Evolutionary conservation across 2,329 filamentous ascomycete species (phyloP).

Genomic region (Kalaharituber pfeilii): DNA sequence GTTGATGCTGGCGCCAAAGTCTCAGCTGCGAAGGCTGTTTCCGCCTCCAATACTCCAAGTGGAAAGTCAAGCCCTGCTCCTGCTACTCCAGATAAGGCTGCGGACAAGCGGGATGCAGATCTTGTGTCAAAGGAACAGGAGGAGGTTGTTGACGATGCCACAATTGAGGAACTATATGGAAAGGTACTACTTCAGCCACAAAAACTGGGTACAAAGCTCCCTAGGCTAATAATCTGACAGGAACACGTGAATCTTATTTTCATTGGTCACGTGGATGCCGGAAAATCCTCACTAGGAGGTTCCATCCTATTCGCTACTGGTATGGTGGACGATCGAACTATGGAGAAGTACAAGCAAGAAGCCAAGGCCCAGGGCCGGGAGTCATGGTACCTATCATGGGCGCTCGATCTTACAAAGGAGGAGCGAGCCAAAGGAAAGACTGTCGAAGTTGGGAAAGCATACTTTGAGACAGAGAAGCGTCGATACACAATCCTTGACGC

Average conservation of each 20-base stretch:
- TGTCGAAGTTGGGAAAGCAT: conserved; percentile 87
- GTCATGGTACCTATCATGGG: conserved; percentile 98
- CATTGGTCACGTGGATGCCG: conserved; percentile 94
- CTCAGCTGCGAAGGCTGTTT: conserved; percentile 73
- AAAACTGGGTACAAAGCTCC: neutral
- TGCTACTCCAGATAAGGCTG: conserved; percentile 18
- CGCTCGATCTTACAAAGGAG: conserved; percentile 89
- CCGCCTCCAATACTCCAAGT: conserved; percentile 48
- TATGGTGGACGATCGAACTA: conserved; percentile 97
- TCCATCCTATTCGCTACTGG: conserved; percentile 84
- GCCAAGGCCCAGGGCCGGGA: conserved; percentile 92
- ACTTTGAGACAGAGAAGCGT: conserved; percentile 92
- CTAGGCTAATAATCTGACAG: conserved; percentile 20
- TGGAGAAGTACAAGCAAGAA: conserved; percentile 96
- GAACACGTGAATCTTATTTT: conserved; percentile 88
- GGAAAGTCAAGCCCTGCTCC: conserved; percentile 55
- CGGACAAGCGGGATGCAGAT: conserved; percentile 48
- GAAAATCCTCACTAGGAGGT: conserved; percentile 90
- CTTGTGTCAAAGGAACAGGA: conserved; percentile 57
- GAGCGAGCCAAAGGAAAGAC: conserved; percentile 95
- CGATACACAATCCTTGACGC: conserved; percentile 94
- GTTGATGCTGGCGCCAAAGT: conserved; percentile 64
- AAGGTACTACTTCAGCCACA: conserved; percentile 38
- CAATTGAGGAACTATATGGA: conserved; percentile 86
- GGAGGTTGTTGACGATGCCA: conserved; percentile 62